A percentile compares a stretch with the other conserved stretches of the same genome.
These are phyloP conservation scores for Trichoderma guizhouense DNA, from an alignment of 2,329 filamentous ascomycete genomes.

Conservation along the genomic window DNA sequence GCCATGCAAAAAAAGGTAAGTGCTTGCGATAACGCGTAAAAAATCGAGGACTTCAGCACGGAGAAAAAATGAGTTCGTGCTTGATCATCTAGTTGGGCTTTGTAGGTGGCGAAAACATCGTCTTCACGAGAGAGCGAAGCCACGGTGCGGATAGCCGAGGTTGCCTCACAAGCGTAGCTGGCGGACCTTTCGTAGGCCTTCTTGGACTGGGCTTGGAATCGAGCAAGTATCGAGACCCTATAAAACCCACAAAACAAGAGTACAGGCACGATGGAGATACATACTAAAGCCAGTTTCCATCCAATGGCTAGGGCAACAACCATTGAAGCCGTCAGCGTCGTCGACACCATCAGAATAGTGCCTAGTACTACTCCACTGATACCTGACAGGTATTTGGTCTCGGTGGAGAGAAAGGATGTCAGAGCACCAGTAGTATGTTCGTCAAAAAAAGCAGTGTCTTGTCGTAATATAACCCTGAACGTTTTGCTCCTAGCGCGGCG, in stretches of 20 bases:
- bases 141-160: constrained; percentile 46
- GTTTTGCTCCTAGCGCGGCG: neutral
- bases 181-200: neutral
- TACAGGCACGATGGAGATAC: neutral
- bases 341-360: neutral
- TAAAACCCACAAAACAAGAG: neutral
- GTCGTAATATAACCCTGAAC: neutral
- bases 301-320: neutral
- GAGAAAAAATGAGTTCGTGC: neutral
- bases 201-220: neutral
- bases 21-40: neutral
- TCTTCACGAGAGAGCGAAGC: constrained; percentile 58
- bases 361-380: neutral
- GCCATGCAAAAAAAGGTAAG: neutral
- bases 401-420: neutral
- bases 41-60: neutral
- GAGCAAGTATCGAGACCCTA: neutral
- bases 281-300: neutral
- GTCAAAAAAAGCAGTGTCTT: neutral
- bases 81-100: neutral
- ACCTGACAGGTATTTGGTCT: neutral
- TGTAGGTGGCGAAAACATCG: constrained; percentile 43
- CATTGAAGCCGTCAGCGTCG: neutral
- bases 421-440: neutral
- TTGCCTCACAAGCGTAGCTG: neutral